Base-by-base conservation (phyloP, 805 yeast genomes). In the Scheffersomyces stipitis region DNA sequence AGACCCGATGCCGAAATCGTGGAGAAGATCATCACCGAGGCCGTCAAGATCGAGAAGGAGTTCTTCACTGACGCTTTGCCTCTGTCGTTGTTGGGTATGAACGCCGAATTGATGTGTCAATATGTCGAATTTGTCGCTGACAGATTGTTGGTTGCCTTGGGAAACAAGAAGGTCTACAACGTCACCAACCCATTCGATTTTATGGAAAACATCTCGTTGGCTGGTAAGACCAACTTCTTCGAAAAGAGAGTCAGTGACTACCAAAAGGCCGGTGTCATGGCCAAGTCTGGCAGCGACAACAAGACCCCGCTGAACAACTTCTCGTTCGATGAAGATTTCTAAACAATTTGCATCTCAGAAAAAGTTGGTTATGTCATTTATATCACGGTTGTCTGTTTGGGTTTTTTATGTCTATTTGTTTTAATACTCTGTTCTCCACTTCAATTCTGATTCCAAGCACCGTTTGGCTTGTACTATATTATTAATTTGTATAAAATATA, bases 191-290 rank as follows among this genome's bases (percentile, higher is more conserved):
- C 99, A 65, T 91, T 91, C 64, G 99, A 91, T 68, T 91, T 91
- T 63, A 91, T 91, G 99, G 99, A 91, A 75, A 91, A 93, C 75
- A 91, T 91, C 58, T 91, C 98, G 6, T 80, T 91, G 54, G 95
- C 97, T 41, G 99, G 99, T 69, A 91, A 91, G 80, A 91, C 99
- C 55, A 91, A 93, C 76, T 91, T 91, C 81, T 91, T 91, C 62
- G 99, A 91, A 77, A 91, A 91, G 81, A 86, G 99, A 73, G 99
- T 91, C 40, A 86, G 96, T 41, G 99, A 91, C 70, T 91, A 91
- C 73, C 99, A 91, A 73, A 93, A 91, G 75, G 98, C 99, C 41
- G 98, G 99, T 75, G 99, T 91, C 58, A 91, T 91, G 93, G 91
- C 96, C 49, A 75, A 76, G 49, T 64, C 80, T 37, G 66, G 68